Percentiles rank a stretch among this genome's conserved stretches.
Evolutionary conservation across 257 asterid species (phyloP).

Genomic region (Prunella vulgaris): DNA sequence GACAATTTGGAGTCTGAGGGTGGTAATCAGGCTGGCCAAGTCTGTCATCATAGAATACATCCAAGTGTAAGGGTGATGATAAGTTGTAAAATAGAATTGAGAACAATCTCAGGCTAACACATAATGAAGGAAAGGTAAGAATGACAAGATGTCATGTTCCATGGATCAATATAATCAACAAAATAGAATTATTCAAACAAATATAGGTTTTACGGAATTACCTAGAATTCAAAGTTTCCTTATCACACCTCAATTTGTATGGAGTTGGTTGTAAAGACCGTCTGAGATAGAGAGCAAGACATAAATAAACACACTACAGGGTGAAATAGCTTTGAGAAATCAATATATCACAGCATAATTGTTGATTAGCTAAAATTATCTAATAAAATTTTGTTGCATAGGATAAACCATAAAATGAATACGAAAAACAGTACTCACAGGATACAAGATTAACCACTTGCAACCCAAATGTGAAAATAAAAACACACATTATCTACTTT

Average conservation of each 20-base stretch:
- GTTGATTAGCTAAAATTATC: neutral
- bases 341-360: neutral
- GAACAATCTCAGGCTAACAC: constrained; percentile 11
- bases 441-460: neutral
- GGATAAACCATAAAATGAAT: neutral
- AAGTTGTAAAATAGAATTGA: constrained; percentile 5
- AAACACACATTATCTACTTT: neutral
- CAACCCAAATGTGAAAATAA: neutral
- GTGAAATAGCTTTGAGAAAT: constrained; percentile 15
- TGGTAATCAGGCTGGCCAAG: constrained; percentile 96
- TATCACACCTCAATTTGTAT: constrained; percentile 83
- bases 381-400: neutral
- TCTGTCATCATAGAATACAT: constrained; percentile 38
- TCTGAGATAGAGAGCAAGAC: constrained; percentile 39
- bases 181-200: constrained; percentile 1
- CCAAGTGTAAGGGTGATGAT: neutral
- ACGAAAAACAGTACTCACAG: neutral
- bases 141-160: constrained; percentile 19
- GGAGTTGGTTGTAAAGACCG: constrained; percentile 58
- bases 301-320: constrained; percentile 5
- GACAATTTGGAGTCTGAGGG: constrained; percentile 82
- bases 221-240: constrained; percentile 49
- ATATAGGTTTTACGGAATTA: constrained; percentile 14
- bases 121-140: neutral
- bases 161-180: neutral